These are phyloP conservation scores for Ophiostoma pallidulum DNA, from an alignment of 2,329 filamentous ascomycete genomes.

Conservation along the genomic window DNA sequence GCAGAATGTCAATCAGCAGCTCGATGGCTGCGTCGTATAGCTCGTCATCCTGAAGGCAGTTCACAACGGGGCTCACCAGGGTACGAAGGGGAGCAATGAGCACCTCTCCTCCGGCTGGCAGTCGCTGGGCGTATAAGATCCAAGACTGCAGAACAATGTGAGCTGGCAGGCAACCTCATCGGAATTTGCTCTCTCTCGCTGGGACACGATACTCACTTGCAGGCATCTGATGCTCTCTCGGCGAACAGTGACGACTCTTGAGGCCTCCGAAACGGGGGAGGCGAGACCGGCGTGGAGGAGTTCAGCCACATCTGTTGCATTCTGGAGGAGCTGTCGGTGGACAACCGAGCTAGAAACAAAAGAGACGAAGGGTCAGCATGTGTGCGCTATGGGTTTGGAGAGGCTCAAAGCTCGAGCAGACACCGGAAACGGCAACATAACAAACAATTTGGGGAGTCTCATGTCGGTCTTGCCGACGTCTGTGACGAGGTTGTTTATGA, in stretches of 20 bases:
- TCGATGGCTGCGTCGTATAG: slow-evolving; percentile 54
- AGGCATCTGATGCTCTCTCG: slow-evolving; percentile 51
- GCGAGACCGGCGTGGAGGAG: slow-evolving; percentile 29
- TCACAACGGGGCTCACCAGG: slow-evolving; percentile 50
- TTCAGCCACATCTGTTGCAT: slow-evolving; percentile 39
- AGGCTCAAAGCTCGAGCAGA: no score
- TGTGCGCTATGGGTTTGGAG: no score
- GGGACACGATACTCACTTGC: slow-evolving; percentile 48
- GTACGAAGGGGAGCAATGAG: slow-evolving; percentile 50
- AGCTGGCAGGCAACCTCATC: no score
- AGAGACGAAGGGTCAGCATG: neutral
- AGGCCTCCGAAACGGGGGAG: slow-evolving; percentile 2
- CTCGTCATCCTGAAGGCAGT: slow-evolving; percentile 48
- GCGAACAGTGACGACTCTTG: slow-evolving; percentile 27
- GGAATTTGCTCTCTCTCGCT: no score
- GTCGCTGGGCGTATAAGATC: slow-evolving; percentile 62
- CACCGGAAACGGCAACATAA: no score
- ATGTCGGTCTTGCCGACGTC: slow-evolving; percentile 60
- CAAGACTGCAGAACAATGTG: slow-evolving; percentile 49
- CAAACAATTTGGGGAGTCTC: slow-evolving; percentile 48
- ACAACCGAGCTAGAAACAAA: slow-evolving; percentile 24
- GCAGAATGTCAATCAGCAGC: slow-evolving; percentile 54
- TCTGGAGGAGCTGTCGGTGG: slow-evolving; percentile 41
- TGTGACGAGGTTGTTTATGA: slow-evolving; percentile 53
- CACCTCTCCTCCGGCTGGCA: slow-evolving; percentile 46